Base-by-base conservation (phyloP, 1,139 yeast species). In the Blastobotrys malaysiensis region DNA sequence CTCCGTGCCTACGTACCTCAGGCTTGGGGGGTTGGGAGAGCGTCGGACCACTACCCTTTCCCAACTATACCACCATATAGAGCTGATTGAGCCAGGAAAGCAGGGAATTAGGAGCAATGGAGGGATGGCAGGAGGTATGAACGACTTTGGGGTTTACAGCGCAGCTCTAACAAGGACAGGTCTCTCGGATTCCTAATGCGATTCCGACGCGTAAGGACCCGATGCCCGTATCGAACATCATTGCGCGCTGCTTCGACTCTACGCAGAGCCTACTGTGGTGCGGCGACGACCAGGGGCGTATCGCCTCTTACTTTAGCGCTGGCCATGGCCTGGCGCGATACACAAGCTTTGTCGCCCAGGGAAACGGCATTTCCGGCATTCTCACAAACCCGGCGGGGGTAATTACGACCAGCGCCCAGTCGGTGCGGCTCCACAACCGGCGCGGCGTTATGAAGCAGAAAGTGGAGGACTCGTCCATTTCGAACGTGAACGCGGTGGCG, bases 261-360 rank as follows among this genome's bases (percentile, higher is more conserved):
- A 73, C 78, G 20, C 81, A 84, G 56, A 93, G 90, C 63, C 73
- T 91, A 48, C 67, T 91, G 2, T 93, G 98, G 98, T 77, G 85
- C 3, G 97, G 96, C n/a, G 93, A 87, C 66, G 73, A 77, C 9
- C 69, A 67, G 62, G 85, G 85, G 7, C 70, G 73, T 52, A 67
- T 80, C 13, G 72, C 79, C 0, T 77, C 83, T 0, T 79, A 73
- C 58, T 75, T 74, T 55, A 36, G 19, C 19, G 52, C 43, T 11
- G 75, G 74, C 3, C 69, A 69, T n/a, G 65, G 67, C 2, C 62
- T 77, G 22, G 67, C 67, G 13, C 72, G 75, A 9, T 81, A 81
- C 62, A 76, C 81, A 9, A 68, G 73, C 44, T 71, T 70, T 54
- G 53, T 58, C 22, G 72, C 70, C 13, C 73, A 69, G 50, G 51